These are phyloP conservation scores for Boletus rubropictus DNA, from an alignment of 768 basidiomycete species.

Conservation along the genomic window DNA sequence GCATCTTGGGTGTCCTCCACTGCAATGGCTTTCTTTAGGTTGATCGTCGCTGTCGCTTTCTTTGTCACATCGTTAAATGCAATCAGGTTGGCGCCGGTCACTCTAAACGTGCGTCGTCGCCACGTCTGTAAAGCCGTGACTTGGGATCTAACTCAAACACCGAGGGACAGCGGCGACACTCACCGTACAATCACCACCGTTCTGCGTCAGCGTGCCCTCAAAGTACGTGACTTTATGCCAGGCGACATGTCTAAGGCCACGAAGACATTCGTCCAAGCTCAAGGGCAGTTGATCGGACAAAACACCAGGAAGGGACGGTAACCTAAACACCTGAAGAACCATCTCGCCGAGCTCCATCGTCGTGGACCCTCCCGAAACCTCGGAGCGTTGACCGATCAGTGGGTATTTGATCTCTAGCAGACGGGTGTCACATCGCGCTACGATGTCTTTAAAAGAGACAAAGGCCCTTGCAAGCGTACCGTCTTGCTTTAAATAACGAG, in stretches of 20 bases:
- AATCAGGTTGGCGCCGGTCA: conserved; percentile 80
- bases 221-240: conserved; percentile 96
- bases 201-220: conserved; percentile 88
- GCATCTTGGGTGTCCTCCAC: conserved; percentile 73
- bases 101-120: conserved; percentile 76
- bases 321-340: conserved; percentile 81
- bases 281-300: conserved; percentile 75
- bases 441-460: conserved; percentile 85
- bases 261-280: conserved; percentile 86
- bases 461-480: conserved; percentile 86
- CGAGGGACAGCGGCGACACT: conserved; percentile 28
- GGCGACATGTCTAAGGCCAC: conserved; percentile 80
- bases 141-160: background rate
- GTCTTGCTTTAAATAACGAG: conserved; percentile 76
- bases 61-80: conserved; percentile 93
- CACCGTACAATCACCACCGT: conserved; percentile 88
- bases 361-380: conserved; percentile 46
- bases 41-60: conserved; percentile 84
- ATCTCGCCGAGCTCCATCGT: conserved; percentile 82
- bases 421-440: conserved; percentile 74
- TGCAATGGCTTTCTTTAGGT: conserved; percentile 73
- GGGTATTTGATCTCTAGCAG: conserved; percentile 81
- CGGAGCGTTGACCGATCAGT: conserved; percentile 68
- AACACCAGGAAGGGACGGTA: conserved; percentile 85
- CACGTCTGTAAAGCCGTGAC: conserved; percentile 48